These are phyloP conservation scores for Coniochaeta pulveracea DNA, from an alignment of 2,329 filamentous ascomycete genomes.

Conservation along the genomic window DNA sequence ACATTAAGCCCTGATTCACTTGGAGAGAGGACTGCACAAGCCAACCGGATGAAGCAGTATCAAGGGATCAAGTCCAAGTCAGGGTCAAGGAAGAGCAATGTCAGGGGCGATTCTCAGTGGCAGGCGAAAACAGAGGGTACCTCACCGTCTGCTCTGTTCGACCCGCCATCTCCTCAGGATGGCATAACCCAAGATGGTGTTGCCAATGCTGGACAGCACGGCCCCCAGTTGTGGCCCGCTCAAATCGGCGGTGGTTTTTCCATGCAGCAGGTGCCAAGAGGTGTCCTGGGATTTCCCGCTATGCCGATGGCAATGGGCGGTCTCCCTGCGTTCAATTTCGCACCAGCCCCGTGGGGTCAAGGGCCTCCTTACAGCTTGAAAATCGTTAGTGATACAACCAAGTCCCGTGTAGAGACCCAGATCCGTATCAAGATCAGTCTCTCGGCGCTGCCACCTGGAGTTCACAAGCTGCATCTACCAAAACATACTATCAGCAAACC, in stretches of 20 bases:
- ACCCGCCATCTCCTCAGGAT: constrained; percentile 36
- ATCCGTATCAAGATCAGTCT: constrained; percentile 80
- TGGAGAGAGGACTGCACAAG: no score
- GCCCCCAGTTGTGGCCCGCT: no score
- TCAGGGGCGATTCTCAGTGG: no score
- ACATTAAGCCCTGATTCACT: no score
- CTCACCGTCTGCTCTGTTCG: constrained; percentile 36
- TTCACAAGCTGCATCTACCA: constrained; percentile 76
- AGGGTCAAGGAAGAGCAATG: no score
- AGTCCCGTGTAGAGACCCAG: constrained; percentile 93
- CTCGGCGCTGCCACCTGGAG: constrained; percentile 60
- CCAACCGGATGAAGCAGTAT: no score
- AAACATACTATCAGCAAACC: constrained; percentile 89
- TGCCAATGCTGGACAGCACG: no score
- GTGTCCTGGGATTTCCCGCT: constrained; percentile 16
- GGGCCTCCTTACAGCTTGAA: constrained; percentile 31
- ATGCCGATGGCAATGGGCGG: constrained; percentile 19
- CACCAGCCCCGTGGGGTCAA: constrained; percentile 7
- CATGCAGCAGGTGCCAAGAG: no score
- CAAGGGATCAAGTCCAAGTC: no score
- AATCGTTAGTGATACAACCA: constrained; percentile 58
- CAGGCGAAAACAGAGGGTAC: no score
- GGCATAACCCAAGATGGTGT: no score
- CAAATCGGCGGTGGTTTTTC: no score
- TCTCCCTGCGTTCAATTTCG: background rate